phyloP scores from a whole-genome alignment of 1,284 basidiomycete genomes.

The Xanthoconium separans region DNA sequence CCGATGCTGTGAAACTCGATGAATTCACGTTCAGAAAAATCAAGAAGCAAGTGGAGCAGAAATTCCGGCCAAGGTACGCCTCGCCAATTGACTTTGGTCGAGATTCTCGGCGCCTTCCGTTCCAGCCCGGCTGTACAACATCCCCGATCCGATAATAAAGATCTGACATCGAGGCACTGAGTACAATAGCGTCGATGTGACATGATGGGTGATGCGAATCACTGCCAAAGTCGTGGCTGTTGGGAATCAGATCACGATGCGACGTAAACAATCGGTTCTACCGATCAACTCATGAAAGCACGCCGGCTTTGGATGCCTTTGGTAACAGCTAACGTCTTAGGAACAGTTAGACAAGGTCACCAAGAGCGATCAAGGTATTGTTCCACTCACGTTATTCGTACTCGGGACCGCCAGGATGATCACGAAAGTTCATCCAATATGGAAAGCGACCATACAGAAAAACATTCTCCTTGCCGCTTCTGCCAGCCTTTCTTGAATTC shows the following conservation, averaged over 20 bases:
- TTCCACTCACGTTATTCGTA: constrained; percentile 34
- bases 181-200: constrained; percentile 61
- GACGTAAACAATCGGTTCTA: constrained; percentile 7
- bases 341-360: constrained; percentile 7
- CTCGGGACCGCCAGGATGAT: constrained; percentile 50
- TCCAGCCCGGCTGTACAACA: constrained; percentile 56
- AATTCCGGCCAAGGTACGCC: constrained; percentile 9
- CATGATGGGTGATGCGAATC: constrained; percentile 54
- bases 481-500: constrained; percentile 33
- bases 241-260: constrained; percentile 8
- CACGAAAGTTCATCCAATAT: constrained; percentile 51
- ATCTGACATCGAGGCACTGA: constrained; percentile 56
- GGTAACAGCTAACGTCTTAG: constrained; percentile 19
- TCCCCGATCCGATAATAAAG: constrained; percentile 53
- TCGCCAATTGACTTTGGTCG: constrained; percentile 29
- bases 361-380: constrained; percentile 18
- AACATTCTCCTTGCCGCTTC: constrained; percentile 48
- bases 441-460: constrained; percentile 65
- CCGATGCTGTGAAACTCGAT: constrained; percentile 6
- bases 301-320: constrained; percentile 43
- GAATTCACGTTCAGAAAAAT: constrained; percentile 11
- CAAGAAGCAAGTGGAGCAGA: constrained; percentile 5
- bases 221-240: constrained; percentile 35
- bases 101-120: constrained; percentile 54
- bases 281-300: constrained; percentile 54